Percentiles rank a stretch among this genome's conserved stretches.
Evolutionary conservation across 805 yeast genomes (phyloP).

Genomic region (Wickerhamiella kazuoi): DNA sequence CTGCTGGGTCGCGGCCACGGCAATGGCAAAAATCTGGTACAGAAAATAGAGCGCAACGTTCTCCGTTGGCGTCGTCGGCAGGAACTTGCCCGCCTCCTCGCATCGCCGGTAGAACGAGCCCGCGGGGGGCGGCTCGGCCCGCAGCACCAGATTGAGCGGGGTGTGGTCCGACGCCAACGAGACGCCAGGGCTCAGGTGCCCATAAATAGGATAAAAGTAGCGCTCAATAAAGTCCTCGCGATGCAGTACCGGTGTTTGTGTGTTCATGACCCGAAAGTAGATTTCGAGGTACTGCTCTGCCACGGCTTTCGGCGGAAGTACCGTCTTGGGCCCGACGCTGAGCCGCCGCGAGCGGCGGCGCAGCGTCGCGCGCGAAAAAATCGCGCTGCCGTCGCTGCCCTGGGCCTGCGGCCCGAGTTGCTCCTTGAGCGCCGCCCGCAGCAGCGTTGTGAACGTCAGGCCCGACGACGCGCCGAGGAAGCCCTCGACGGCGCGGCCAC

Average conservation of each 20-base stretch:
- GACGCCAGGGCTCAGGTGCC: conserved; percentile 24
- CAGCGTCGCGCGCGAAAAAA: neutral
- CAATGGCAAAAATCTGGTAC: conserved; percentile 63
- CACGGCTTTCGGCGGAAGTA: conserved; percentile 49
- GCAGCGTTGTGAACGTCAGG: conserved; percentile 6
- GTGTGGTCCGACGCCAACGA: neutral
- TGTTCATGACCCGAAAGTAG: conserved; percentile 62
- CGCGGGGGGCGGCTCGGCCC: conserved; percentile 8
- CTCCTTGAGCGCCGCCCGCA: conserved; percentile 7
- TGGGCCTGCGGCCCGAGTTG: conserved; percentile 9
- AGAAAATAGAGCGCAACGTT: conserved; percentile 36
- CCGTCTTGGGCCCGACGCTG: conserved; percentile 23
- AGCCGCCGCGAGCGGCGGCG: neutral
- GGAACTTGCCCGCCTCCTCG: conserved; percentile 7
- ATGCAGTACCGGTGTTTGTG: conserved; percentile 72
- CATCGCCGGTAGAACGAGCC: conserved; percentile 10
- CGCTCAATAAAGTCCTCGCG: conserved; percentile 53
- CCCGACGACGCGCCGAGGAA: conserved; percentile 8
- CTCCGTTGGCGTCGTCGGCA: neutral
- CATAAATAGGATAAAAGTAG: conserved; percentile 68
- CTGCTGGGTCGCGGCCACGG: conserved; percentile 55
- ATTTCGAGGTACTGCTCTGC: conserved; percentile 49
- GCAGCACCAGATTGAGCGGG: conserved; percentile 4
- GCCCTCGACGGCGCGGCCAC: too few relatives aligned
- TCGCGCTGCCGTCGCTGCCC: conserved; percentile 2